Evolutionary conservation across 208 protist genomes (phyloP), one percentile per base, ranked within the genome.

Genomic region (Angomonas ambiguus): DNA sequence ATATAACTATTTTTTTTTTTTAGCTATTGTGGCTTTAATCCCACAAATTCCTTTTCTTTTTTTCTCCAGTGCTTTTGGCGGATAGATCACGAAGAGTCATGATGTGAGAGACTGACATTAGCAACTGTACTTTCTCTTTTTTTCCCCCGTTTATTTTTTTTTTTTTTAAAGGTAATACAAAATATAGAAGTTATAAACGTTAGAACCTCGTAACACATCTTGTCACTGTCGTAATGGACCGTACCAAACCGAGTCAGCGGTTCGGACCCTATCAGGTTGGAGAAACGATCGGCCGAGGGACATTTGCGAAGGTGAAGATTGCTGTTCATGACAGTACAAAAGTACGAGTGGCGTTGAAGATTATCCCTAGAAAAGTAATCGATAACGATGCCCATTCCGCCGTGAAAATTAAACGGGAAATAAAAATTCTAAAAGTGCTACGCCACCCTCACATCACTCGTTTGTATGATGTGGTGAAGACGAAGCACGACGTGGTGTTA

Each of bases 391-490:
- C 72, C 13, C 80, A 91, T 55, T 88, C 87, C 5, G 95, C 93
- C 48, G 83, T 96, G n/a, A 94, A 97, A 55, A 87, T 91, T 34
- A 83, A 72, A 51, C 88, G 98, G 0, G 98, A 99, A 67, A 99
- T 99, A 49, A 94, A 94, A 60, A 98, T 99, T 63, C 90, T 99
- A 60, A 93, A 97, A 45, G 83, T 98, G 35, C 97, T 99, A 66
- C 74, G 86, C 4, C 98, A 99, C 70, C 97, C 98, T 11, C 97
- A 99, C 82, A 98, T 99, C 64, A 98, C 98, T 57, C 90, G 91
- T 1, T 89, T 99, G 55, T 99, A 97, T 70, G 88, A 91, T 55
- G 97, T 99, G 0, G 98, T 99, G 20, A 81, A 97, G 66, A 98
- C 96, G 11, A 88, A 92, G 45, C 94, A 94, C 58, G 96, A 99